Percentiles rank a stretch among this genome's conserved stretches.
Conservation (phyloP, 139 green algal species). For the Micromonas commoda region DNA sequence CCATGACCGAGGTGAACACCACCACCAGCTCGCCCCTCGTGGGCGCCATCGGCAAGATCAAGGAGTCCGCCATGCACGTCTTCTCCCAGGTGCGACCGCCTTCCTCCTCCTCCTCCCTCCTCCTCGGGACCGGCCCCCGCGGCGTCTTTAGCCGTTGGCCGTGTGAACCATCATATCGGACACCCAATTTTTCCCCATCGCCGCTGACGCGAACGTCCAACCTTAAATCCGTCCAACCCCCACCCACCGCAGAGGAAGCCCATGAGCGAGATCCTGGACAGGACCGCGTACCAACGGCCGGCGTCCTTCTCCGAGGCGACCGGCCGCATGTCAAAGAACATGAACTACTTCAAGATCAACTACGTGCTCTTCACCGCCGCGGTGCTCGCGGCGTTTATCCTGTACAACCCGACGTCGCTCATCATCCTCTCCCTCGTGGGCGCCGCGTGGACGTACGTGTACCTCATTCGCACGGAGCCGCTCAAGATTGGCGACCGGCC, state of each 20-base stretch:
- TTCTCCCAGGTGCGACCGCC: not conserved
- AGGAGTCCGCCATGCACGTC: slow-evolving; percentile 9
- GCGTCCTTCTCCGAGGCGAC: slow-evolving; percentile 64
- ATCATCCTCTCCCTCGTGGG: slow-evolving; percentile 65
- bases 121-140: too few relatives aligned
- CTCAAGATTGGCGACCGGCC: slow-evolving; percentile 63
- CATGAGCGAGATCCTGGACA: slow-evolving; percentile 78
- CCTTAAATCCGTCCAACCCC: not conserved
- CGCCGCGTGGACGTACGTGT: slow-evolving; percentile 76
- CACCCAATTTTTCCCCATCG: too few relatives aligned
- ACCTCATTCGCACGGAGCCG: slow-evolving; percentile 62
- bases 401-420: slow-evolving; percentile 65
- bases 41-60: not conserved
- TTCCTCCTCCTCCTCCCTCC: not conserved
- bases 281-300: slow-evolving; percentile 64
- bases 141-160: too few relatives aligned
- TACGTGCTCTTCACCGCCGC: slow-evolving; percentile 71
- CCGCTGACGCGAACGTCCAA: too few relatives aligned
- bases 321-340: slow-evolving; percentile 72
- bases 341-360: slow-evolving; percentile 86
- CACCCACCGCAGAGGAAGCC: slow-evolving; percentile 66
- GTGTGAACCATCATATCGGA: too few relatives aligned
- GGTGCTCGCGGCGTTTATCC: slow-evolving; percentile 54
- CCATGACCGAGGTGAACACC: not conserved
- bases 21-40: not conserved